phyloP scores from a whole-genome alignment of 805 yeast genomes.

The Cyberlindnera americana region DNA sequence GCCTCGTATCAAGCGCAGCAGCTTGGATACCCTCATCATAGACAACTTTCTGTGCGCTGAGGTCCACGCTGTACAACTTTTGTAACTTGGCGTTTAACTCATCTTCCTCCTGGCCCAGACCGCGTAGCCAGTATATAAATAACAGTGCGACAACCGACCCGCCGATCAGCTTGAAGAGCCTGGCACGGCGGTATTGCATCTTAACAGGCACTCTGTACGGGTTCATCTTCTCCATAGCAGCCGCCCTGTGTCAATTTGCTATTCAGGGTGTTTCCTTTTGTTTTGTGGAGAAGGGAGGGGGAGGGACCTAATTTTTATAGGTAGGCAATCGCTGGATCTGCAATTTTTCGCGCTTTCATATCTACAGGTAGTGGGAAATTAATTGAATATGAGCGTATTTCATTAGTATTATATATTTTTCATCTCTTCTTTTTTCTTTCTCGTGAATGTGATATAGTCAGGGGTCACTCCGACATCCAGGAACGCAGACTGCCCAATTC shows the following conservation, averaged over 20 bases:
- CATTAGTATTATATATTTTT: not conserved
- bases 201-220: slow-evolving; percentile 8
- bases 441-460: slow-evolving; percentile 7
- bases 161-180: slow-evolving; percentile 3
- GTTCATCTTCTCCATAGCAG: not conserved
- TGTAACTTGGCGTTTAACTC: slow-evolving; percentile 8
- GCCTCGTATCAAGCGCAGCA: slow-evolving; percentile 5
- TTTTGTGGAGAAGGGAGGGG: too few species aligned
- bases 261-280: too few species aligned
- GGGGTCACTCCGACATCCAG: slow-evolving; percentile 10
- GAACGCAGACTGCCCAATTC: slow-evolving; percentile 13
- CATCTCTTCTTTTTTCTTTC: not conserved
- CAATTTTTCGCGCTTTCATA: not conserved
- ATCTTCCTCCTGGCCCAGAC: slow-evolving; percentile 16
- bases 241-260: not conserved
- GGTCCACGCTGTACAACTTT: slow-evolving; percentile 8
- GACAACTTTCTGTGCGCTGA: slow-evolving; percentile 3
- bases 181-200: slow-evolving; percentile 11
- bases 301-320: too few species aligned
- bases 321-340: too few species aligned
- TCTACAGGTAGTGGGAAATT: not conserved
- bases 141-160: slow-evolving; percentile 7
- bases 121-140: slow-evolving; percentile 9
- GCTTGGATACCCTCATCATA: slow-evolving; percentile 11
- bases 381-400: not conserved